These are phyloP conservation scores for Trichoderma oligosporum DNA, from an alignment of 2,329 filamentous ascomycete species.

Conservation along the genomic window DNA sequence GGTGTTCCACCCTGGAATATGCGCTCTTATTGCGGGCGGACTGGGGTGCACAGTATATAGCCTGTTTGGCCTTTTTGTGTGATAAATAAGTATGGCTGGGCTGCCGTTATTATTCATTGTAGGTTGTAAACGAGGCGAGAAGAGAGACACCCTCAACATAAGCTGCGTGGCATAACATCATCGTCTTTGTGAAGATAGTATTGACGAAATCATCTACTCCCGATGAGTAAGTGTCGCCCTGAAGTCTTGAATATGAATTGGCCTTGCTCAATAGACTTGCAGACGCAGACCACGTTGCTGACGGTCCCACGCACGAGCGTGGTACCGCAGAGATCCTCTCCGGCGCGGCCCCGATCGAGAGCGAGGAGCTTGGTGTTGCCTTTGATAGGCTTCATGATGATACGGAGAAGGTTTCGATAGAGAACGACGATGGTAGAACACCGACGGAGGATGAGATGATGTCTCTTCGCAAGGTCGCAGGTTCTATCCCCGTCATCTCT, in stretches of 20 bases:
- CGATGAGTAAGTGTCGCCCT: neutral
- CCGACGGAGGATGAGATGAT: slow-evolving; percentile 15
- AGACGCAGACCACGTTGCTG: slow-evolving; percentile 15
- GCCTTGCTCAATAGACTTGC: neutral
- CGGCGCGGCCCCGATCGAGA: slow-evolving; percentile 1
- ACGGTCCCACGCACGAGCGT: slow-evolving; percentile 12
- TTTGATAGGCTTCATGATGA: slow-evolving; percentile 1
- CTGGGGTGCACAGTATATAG: neutral
- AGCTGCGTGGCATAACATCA: neutral
- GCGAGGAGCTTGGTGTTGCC: neutral
- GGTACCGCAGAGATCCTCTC: slow-evolving; percentile 16
- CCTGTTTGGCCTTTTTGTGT: neutral
- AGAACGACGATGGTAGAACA: slow-evolving; percentile 4
- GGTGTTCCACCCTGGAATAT: slow-evolving; percentile 1
- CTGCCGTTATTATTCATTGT: neutral
- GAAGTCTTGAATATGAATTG: no score
- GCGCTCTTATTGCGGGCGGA: neutral
- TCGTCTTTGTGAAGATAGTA: neutral
- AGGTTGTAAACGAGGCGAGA: neutral
- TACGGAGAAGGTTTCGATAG: neutral
- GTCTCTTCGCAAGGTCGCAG: slow-evolving; percentile 17
- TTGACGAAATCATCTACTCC: neutral
- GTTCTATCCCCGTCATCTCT: slow-evolving; percentile 11
- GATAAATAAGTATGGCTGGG: slow-evolving; percentile 8
- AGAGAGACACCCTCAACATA: neutral